Evolutionary conservation across 2,329 filamentous ascomycete species (phyloP).

Genomic region (Alternaria solani): DNA sequence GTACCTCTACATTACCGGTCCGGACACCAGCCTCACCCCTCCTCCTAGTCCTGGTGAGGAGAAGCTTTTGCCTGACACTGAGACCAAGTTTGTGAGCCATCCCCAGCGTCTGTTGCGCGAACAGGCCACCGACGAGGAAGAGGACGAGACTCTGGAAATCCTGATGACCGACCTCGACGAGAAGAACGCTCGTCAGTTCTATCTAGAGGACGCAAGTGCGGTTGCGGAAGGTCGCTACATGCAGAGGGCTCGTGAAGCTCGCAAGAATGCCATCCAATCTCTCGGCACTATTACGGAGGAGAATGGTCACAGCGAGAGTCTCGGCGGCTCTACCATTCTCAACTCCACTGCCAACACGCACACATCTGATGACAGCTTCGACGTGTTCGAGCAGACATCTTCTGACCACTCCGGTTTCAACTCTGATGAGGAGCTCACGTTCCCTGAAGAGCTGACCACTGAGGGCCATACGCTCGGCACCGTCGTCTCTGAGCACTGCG

Average conservation of each 20-base stretch:
- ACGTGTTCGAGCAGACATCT: slow-evolving; percentile 81
- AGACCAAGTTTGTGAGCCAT: slow-evolving; percentile 67
- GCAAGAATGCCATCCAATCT: slow-evolving; percentile 66
- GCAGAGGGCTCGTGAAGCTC: slow-evolving; percentile 70
- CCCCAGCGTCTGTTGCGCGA: slow-evolving; percentile 63
- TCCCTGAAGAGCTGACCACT: slow-evolving; percentile 80
- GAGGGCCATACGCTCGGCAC: slow-evolving; percentile 94
- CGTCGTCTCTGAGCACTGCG: slow-evolving; percentile 88
- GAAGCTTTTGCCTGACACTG: slow-evolving; percentile 56
- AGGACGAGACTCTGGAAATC: slow-evolving; percentile 78
- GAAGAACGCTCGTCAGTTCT: slow-evolving; percentile 72
- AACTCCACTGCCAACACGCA: slow-evolving; percentile 54
- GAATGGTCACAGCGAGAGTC: slow-evolving; percentile 49
- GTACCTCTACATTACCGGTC: slow-evolving; percentile 96
- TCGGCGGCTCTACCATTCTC: slow-evolving; percentile 46
- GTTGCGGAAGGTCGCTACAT: slow-evolving; percentile 84
- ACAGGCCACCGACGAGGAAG: slow-evolving; percentile 57
- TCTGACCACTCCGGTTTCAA: slow-evolving; percentile 67
- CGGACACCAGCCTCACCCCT: slow-evolving; percentile 79
- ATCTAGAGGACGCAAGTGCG: slow-evolving; percentile 83
- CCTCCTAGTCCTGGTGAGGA: slow-evolving; percentile 74
- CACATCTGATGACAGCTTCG: slow-evolving; percentile 67
- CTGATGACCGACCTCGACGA: slow-evolving; percentile 74
- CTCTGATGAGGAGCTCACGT: slow-evolving; percentile 64
- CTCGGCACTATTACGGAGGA: slow-evolving; percentile 67